These are phyloP conservation scores for Pythium aristosporum DNA, from an alignment of 352 stramenopile genomes.

Conservation along the genomic window DNA sequence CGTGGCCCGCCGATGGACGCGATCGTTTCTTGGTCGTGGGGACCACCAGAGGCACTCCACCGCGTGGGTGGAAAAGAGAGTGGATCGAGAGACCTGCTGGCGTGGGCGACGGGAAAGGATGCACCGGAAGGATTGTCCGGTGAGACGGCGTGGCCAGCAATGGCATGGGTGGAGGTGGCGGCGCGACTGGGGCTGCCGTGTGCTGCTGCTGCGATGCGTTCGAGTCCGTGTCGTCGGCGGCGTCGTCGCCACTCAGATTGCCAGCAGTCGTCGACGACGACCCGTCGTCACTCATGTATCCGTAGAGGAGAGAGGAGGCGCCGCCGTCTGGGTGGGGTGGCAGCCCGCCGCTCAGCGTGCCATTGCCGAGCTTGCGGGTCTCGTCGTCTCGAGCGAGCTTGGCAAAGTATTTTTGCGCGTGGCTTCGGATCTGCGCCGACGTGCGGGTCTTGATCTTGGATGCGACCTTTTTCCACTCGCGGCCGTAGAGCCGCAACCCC, in stretches of 20 bases:
- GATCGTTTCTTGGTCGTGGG: conserved; percentile 14
- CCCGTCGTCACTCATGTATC: conserved; percentile 67
- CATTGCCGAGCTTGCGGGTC: conserved; percentile 46
- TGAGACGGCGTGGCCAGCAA: conserved; percentile 3
- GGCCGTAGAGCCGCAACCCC: conserved; percentile 92
- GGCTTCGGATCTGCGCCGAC: conserved; percentile 81
- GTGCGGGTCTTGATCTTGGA: conserved; percentile 88
- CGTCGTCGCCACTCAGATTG: conserved; percentile 53
- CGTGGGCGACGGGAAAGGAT: conserved; percentile 20
- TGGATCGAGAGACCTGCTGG: conserved; percentile 6
- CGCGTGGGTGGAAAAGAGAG: conserved; percentile 4
- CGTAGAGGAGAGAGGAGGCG: conserved; percentile 12
- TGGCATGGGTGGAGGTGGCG: too few relatives aligned
- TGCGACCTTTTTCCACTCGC: conserved; percentile 97
- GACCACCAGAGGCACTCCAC: not conserved
- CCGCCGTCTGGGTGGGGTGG: conserved; percentile 1
- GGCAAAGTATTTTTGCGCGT: conserved; percentile 88
- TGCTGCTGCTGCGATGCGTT: conserved; percentile 12
- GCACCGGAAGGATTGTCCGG: conserved; percentile 17
- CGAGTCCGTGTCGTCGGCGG: conserved; percentile 39
- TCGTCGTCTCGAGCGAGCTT: conserved; percentile 82
- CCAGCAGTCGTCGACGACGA: conserved; percentile 39
- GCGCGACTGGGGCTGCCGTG: not conserved
- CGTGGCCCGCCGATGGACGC: not conserved
- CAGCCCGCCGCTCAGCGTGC: conserved; percentile 7